Percentiles rank a stretch among this genome's conserved stretches.
phyloP scores from a whole-genome alignment of 2,329 filamentous ascomycete species.

The Beauveria pseudobassiana region DNA sequence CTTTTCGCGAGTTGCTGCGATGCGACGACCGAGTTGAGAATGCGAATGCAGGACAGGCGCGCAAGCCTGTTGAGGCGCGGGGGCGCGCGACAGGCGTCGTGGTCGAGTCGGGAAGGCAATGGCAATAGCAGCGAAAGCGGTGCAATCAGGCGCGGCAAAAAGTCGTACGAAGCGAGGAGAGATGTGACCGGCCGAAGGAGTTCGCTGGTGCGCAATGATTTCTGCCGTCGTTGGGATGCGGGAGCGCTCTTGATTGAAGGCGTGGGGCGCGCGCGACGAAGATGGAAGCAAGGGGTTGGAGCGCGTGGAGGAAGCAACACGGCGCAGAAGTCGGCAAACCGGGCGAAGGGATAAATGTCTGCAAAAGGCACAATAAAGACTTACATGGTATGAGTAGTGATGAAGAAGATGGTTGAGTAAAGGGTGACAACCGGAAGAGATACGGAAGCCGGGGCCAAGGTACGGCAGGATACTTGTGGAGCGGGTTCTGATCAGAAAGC shows the following conservation, averaged over 20 bases:
- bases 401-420: neutral
- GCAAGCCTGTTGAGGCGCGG: neutral
- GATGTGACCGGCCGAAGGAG: neutral
- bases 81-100: neutral
- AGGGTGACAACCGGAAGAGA: neutral
- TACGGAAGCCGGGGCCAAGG: neutral
- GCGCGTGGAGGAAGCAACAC: neutral
- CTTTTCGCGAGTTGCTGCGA: neutral
- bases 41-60: neutral
- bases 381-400: neutral
- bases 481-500: neutral
- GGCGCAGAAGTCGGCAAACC: neutral
- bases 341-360: neutral
- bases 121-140: neutral
- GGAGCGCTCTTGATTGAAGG: slow-evolving; percentile 6
- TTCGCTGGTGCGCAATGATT: neutral
- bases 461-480: neutral
- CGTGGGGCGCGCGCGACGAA: slow-evolving; percentile 4
- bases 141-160: neutral
- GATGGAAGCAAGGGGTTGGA: neutral
- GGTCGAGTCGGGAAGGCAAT: neutral
- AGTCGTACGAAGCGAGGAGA: neutral
- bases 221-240: slow-evolving; percentile 1
- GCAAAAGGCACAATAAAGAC: neutral
- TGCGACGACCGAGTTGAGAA: neutral